Evolutionary conservation across 345 rosid genomes (phyloP), one percentile per base, ranked within the genome.

Genomic region (Camelina sativa): DNA sequence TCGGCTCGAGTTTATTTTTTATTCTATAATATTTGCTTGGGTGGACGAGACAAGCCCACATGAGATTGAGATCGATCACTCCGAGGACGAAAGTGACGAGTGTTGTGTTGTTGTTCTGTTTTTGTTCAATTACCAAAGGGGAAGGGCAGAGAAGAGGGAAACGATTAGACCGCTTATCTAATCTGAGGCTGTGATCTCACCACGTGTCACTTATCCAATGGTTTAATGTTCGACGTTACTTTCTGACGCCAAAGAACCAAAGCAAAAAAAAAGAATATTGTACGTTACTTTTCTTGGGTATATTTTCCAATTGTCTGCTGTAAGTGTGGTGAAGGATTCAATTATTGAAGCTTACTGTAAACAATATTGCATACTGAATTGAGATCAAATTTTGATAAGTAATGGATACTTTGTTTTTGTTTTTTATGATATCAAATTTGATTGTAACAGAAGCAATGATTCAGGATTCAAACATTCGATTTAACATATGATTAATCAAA

Each of bases 41-140:
- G 72, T 77, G 80, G 80, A 77, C 62, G 68, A 77, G 55, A 71
- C 62, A 58, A 56, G 67, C 61, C 76, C 76, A 77, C 80, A 65
- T 65, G 48, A 70, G 69, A 76, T 28, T 28, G 30, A 28, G 30
- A 28, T 28, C 30, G 30, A 28, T 22, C 38, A 55, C 15, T 55
- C 5, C 5, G 11, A 55, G 60, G 60, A 28, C 60, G 10, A 55
- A 55, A 55, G 17, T 55, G 37, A 55, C 38, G 19, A 56, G 6
- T 56, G 61, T 48, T 30, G 38, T 48, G 37, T 34, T 34, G 8
- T 28, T 34, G 11, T 51, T 51, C 7, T 8, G 25, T 50, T 51
- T 51, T 4, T 4, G 34, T 25, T 54, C 59, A 13, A 25, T 13
- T 13, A 15, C 41, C 6, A 25, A n/a, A 0, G 17, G 5, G 5